These are phyloP conservation scores for Suillus hirtellus DNA, from an alignment of 768 basidiomycete genomes.

Conservation along the genomic window DNA sequence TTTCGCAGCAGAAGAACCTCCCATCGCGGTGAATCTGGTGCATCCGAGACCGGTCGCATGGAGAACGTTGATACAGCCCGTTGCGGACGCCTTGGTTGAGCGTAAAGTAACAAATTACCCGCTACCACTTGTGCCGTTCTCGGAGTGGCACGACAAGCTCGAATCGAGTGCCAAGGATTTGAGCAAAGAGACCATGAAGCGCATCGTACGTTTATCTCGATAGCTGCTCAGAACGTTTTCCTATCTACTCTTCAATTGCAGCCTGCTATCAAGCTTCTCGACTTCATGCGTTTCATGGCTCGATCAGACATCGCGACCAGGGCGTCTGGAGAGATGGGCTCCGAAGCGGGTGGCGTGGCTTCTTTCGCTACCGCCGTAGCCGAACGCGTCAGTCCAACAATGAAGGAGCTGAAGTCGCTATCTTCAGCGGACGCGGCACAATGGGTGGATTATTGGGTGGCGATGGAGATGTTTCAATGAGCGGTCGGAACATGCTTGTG, in stretches of 20 bases:
- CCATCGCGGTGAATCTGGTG: constrained; percentile 24
- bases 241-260: constrained; percentile 7
- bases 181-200: constrained; percentile 23
- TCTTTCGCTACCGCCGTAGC: constrained; percentile 29
- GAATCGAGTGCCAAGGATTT: constrained; percentile 11
- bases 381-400: constrained; percentile 29
- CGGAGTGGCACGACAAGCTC: constrained; percentile 29
- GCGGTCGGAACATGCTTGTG: neutral
- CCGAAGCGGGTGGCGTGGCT: constrained; percentile 8
- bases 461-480: constrained; percentile 17
- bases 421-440: constrained; percentile 21
- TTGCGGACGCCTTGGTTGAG: constrained; percentile 16
- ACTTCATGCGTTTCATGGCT: constrained; percentile 25
- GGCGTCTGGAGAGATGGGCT: constrained; percentile 1
- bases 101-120: constrained; percentile 8
- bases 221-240: neutral
- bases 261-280: constrained; percentile 33
- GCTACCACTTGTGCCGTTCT: constrained; percentile 29
- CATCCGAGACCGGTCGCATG: constrained; percentile 26
- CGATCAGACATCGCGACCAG: constrained; percentile 17
- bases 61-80: constrained; percentile 17
- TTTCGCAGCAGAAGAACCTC: constrained; percentile 10
- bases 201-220: constrained; percentile 25
- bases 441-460: constrained; percentile 40
- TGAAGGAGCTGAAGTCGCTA: constrained; percentile 27